Conservation (phyloP, 306 rosid genomes). For the Begonia loranthoides region DNA sequence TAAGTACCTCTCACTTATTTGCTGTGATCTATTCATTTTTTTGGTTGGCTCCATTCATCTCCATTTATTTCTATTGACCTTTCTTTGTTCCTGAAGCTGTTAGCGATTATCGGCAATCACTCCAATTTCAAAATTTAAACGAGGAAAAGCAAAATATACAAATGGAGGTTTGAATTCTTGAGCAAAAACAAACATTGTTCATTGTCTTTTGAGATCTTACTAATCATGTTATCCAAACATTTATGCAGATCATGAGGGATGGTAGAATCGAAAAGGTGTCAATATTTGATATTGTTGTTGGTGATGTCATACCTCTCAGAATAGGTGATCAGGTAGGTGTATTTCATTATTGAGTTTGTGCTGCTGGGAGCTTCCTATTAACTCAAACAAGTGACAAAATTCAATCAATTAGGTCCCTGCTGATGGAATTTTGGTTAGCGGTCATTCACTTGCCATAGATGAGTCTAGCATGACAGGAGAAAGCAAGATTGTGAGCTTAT, state of each 20-base stretch:
- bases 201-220: slow-evolving; percentile 7
- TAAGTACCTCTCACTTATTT: too few species aligned
- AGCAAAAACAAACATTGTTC: slow-evolving; percentile 1
- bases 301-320: slow-evolving; percentile 87
- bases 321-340: slow-evolving; percentile 85
- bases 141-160: slow-evolving; percentile 83
- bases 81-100: slow-evolving; percentile 27
- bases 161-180: slow-evolving; percentile 56
- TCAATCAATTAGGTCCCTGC: slow-evolving; percentile 62
- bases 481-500: slow-evolving; percentile 78
- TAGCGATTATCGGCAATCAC: slow-evolving; percentile 91
- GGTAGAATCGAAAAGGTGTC: slow-evolving; percentile 67
- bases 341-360: slow-evolving; percentile 14
- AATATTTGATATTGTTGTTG: slow-evolving; percentile 90
- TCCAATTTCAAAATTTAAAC: slow-evolving; percentile 84
- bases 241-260: slow-evolving; percentile 67
- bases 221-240: slow-evolving; percentile 16
- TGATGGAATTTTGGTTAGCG: slow-evolving; percentile 69
- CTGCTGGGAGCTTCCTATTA: slow-evolving; percentile 4
- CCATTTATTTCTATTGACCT: slow-evolving; percentile 6
- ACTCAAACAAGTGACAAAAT: too few species aligned
- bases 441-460: slow-evolving; percentile 88
- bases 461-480: slow-evolving; percentile 99
- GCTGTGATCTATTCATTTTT: background rate
- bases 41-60: background rate